Evolutionary conservation across 2,329 filamentous ascomycete species (phyloP).

Genomic region (Zasmidium citrigriseum): DNA sequence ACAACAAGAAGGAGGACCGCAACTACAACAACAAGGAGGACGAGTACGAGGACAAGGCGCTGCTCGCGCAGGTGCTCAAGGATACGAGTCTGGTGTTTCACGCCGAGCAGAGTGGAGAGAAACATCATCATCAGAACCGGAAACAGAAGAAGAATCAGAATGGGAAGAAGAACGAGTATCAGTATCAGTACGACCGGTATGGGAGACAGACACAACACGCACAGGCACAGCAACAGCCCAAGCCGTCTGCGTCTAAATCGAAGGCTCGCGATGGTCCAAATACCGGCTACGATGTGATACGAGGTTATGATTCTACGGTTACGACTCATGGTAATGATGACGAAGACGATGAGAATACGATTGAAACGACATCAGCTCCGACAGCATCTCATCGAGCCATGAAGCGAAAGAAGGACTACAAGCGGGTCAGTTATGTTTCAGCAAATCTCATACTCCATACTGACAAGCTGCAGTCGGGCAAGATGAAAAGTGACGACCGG

Average conservation of each 20-base stretch:
- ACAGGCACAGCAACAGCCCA: slow-evolving; percentile 24
- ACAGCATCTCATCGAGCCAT: not conserved
- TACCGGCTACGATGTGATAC: slow-evolving; percentile 13
- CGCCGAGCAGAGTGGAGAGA: slow-evolving; percentile 32
- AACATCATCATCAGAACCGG: slow-evolving; percentile 36
- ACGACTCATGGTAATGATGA: slow-evolving; percentile 18
- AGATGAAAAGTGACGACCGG: slow-evolving; percentile 15
- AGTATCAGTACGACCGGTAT: slow-evolving; percentile 32
- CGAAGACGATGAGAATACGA: slow-evolving; percentile 8
- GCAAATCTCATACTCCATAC: not conserved
- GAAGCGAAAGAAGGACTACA: slow-evolving; percentile 29
- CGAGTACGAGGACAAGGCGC: slow-evolving; percentile 23
- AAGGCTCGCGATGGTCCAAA: not conserved
- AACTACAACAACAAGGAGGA: slow-evolving; percentile 23
- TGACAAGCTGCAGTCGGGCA: slow-evolving; percentile 23
- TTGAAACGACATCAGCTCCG: not conserved
- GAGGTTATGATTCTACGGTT: slow-evolving; percentile 25
- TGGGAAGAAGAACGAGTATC: slow-evolving; percentile 27
- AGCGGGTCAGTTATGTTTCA: slow-evolving; percentile 18
- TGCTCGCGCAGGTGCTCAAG: slow-evolving; percentile 28
- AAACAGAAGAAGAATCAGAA: slow-evolving; percentile 33
- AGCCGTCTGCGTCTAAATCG: slow-evolving; percentile 28
- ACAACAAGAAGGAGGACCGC: slow-evolving; percentile 23
- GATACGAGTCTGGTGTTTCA: slow-evolving; percentile 34
- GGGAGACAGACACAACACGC: slow-evolving; percentile 33